Base-by-base conservation (phyloP, 176 grass and related monocot genomes). In the Rhynchospora pubera region DNA sequence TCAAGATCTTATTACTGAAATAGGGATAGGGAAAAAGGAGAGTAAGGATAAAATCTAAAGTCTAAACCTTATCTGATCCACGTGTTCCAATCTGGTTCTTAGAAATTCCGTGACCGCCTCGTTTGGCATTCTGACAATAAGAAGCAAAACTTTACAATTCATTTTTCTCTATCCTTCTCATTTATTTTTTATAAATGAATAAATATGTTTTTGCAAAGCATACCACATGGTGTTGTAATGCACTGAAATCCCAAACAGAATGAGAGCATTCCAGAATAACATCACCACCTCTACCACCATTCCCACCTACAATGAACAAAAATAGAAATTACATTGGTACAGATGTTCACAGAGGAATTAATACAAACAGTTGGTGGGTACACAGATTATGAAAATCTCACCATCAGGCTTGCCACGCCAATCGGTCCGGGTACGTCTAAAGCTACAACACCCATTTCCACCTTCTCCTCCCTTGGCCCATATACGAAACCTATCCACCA, bases 281-380 rank as follows among this genome's bases (percentile, higher is more conserved):
- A 93, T 91, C 88, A 59, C 94, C 94, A 34, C 94, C 94, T 79
- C 57, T 93, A 55, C 94, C 89, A 43, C 94, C 94, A 90, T 91
- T 93, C 7, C 91, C 94, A 87, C 91, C 91, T 97, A 68, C n/a
- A n/a, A n/a, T n/a, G n/a, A n/a, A n/a, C n/a, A n/a, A n/a, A n/a
- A n/a, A n/a, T n/a, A 23, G 22, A 57, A 10, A 71, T 4, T 55
- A 23, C 45, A 2, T 75, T 7, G 12, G 23, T 14, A 16, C 47
- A n/a, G 52, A 82, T 86, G 12, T 80, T 72, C 21, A 81, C 23
- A 74, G 21, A 82, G 64, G 65, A 81, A 82, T 70, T 86, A 81
- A 86, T 50, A 86, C 77, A 81, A 81, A 81, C 34, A 61, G 16
- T 51, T 75, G 11, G 76, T 52, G 84, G 24, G 57, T 7, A 53